Base-by-base conservation (phyloP, 495 filamentous ascomycete species). In the Ramalina intermedia region DNA sequence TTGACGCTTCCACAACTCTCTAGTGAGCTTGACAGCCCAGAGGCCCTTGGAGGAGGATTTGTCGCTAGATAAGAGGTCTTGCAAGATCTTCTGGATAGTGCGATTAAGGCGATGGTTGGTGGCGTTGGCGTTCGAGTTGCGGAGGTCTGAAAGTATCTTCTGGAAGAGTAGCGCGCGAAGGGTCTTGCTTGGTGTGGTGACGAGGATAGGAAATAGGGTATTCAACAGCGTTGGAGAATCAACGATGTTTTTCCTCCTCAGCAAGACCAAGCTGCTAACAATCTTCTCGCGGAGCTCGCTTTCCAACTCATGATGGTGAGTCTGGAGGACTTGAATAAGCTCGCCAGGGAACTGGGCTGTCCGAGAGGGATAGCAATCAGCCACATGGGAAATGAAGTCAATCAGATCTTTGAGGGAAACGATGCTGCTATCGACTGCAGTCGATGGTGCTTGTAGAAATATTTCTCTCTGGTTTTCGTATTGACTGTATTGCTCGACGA, bases 391-490 rank as follows among this genome's bases (percentile, higher is more conserved):
- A 46, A 96, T 69, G 55, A 96, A 85, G 57, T 94, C 87, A 58
- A 89, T 82, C 38, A 91, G 72, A 56, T 95, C 87, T 46, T 81
- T 76, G 45, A 95, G 76, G 21, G 85, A 84, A 18, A 88, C 76
- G 17, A 89, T 69, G 37, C 88, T 84, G 16, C 76, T 80, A 49
- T 80, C 78, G 36, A 82, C 84, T 43, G 80, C 79, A 6, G 85
- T 78, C 16, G 85, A 69, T 7, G 91, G 90, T 23, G 85, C 79
- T 24, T 79, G 72, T 59, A 93, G 72, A 69, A 96, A 94, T 58
- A 96, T 89, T 55, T 94, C 86, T 36, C 82, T 79, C 54, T 91
- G 82, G 37, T 80, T 80, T 61, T 90, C 82, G 79, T 96, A 98
- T 61, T 94, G 86, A 56, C 81, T 76, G 70, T 90, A 94, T 64